Percentiles rank a stretch among this genome's conserved stretches.
These are phyloP conservation scores for Bryopsis sp. DNA, from an alignment of 139 green algal species.

Conservation along the genomic window DNA sequence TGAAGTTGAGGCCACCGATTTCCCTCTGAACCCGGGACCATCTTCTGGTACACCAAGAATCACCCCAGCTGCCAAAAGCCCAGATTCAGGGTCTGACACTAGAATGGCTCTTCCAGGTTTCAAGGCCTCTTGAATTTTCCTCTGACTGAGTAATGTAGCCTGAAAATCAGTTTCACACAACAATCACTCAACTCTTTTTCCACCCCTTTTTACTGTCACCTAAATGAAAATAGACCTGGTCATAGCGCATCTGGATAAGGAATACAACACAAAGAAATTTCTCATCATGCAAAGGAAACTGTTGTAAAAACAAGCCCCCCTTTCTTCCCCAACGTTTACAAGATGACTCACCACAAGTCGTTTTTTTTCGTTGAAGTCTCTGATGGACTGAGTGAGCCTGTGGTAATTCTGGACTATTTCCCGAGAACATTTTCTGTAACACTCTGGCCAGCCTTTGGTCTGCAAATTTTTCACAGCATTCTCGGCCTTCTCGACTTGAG, in stretches of 20 bases:
- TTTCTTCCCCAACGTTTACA: neutral
- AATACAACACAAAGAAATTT: neutral
- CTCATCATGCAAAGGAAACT: slow-evolving; percentile 13
- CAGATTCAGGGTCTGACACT: neutral
- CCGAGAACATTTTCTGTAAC: slow-evolving; percentile 32
- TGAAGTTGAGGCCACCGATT: neutral
- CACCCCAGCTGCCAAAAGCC: slow-evolving; percentile 1
- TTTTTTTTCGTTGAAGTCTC: slow-evolving; percentile 31
- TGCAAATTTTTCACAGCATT: slow-evolving; percentile 29
- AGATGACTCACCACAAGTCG: too few relatives aligned
- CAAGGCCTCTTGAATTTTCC: slow-evolving; percentile 8
- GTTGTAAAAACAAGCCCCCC: too few relatives aligned
- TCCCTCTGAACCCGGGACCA: too few relatives aligned
- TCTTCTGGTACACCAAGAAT: neutral
- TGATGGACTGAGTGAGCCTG: slow-evolving; percentile 28
- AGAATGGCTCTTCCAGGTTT: neutral
- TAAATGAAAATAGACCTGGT: too few relatives aligned
- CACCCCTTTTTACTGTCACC: too few relatives aligned
- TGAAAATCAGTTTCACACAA: neutral
- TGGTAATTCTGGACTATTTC: slow-evolving; percentile 50
- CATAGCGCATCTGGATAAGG: too few relatives aligned
- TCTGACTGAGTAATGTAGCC: neutral
- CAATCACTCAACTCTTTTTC: too few relatives aligned
- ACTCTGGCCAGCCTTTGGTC: slow-evolving; percentile 40
- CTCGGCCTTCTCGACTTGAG: slow-evolving; percentile 41